phyloP scores from a whole-genome alignment of 2,329 filamentous ascomycete species.

The Xylaria multiplex region DNA sequence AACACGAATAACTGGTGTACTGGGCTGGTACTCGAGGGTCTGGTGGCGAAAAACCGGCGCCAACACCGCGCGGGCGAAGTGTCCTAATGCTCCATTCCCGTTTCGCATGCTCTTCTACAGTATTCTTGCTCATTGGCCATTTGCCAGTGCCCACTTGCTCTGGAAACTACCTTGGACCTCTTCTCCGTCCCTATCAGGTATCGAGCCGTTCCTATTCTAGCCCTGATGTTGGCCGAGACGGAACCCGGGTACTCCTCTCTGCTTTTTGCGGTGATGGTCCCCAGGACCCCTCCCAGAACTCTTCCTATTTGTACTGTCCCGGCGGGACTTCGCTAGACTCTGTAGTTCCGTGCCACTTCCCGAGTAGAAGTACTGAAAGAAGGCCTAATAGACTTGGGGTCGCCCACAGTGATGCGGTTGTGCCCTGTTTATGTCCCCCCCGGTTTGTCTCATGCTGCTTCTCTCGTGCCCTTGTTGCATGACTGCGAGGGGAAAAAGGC shows the following conservation, averaged over 20 bases:
- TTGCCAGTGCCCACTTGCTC: slow-evolving; percentile 33
- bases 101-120: slow-evolving; percentile 43
- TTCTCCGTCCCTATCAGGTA: slow-evolving; percentile 31
- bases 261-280: slow-evolving; percentile 35
- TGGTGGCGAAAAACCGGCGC: slow-evolving; percentile 47
- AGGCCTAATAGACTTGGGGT: slow-evolving; percentile 44
- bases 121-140: slow-evolving; percentile 42
- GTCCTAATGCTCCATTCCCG: slow-evolving; percentile 44
- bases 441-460: slow-evolving; percentile 47
- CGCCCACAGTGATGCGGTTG: slow-evolving; percentile 46
- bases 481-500: slow-evolving; percentile 45
- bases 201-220: slow-evolving; percentile 30
- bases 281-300: slow-evolving; percentile 33
- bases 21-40: slow-evolving; percentile 42
- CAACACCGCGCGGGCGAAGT: slow-evolving; percentile 41
- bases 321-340: slow-evolving; percentile 41
- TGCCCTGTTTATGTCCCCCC: slow-evolving; percentile 47
- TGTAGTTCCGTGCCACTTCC: slow-evolving; percentile 36
- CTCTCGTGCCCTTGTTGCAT: slow-evolving; percentile 47
- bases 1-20: slow-evolving; percentile 39
- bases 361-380: slow-evolving; percentile 33
- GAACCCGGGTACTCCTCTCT: slow-evolving; percentile 35
- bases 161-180: slow-evolving; percentile 42
- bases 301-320: slow-evolving; percentile 36
- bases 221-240: slow-evolving; percentile 38